Percentiles rank a stretch among this genome's conserved stretches.
These are phyloP conservation scores for Aspergillus luchuensis DNA, from an alignment of 2,329 filamentous ascomycete genomes.

Conservation along the genomic window DNA sequence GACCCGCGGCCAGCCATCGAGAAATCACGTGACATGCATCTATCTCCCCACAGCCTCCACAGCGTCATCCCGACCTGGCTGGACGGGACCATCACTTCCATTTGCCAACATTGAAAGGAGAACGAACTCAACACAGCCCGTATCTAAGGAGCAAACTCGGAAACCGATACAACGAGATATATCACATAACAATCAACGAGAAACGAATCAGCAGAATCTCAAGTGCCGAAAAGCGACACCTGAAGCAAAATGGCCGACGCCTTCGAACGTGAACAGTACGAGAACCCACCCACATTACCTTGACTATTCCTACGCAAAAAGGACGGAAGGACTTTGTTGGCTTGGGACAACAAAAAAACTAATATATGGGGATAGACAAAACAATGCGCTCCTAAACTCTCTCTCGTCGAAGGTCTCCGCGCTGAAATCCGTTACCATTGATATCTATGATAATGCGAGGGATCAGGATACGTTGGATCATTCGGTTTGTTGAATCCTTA, in stretches of 20 bases:
- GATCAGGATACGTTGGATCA: conserved; percentile 85
- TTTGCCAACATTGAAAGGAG: neutral
- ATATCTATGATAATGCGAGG: conserved; percentile 96
- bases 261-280: conserved; percentile 72
- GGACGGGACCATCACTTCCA: neutral
- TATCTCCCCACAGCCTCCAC: conserved; percentile 4
- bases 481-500: conserved; percentile 60
- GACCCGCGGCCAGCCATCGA: conserved; percentile 1
- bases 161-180: no score
- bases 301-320: neutral
- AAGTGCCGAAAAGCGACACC: no score
- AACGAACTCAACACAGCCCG: neutral
- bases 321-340: no score
- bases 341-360: neutral
- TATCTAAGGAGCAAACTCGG: neutral
- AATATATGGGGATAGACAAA: conserved; percentile 61
- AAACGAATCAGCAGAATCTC: neutral
- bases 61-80: conserved; percentile 3
- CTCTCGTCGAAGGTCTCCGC: conserved; percentile 88
- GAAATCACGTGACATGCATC: neutral
- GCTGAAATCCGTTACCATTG: conserved; percentile 88
- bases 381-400: conserved; percentile 90
- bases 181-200: neutral
- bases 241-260: conserved; percentile 66
- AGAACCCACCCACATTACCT: neutral